Evolutionary conservation across 305 asterid genomes (phyloP).

Genomic region (Withania somnifera): DNA sequence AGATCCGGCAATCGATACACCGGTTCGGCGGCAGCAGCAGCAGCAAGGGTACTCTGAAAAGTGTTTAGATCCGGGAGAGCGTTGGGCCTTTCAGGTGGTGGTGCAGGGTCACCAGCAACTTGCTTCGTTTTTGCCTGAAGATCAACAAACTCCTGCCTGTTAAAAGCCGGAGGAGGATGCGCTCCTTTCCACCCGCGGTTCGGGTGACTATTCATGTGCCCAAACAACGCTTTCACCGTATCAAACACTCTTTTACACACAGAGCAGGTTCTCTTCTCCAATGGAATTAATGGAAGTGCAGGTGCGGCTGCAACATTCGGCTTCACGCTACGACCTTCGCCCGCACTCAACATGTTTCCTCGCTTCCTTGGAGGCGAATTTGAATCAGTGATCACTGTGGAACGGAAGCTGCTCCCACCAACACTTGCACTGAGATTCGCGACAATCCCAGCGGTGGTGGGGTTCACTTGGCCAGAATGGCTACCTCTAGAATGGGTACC

Average conservation of each 20-base stretch:
- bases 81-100: neutral
- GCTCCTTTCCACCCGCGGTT: neutral
- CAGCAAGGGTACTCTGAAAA: neutral
- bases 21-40: neutral
- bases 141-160: too few relatives aligned
- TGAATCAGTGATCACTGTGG: too few relatives aligned
- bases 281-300: too few relatives aligned
- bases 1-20: neutral
- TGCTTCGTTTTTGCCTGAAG: too few relatives aligned
- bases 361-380: too few relatives aligned
- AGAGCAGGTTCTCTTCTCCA: neutral
- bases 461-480: too few relatives aligned
- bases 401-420: neutral
- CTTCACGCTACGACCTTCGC: too few relatives aligned
- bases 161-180: too few relatives aligned
- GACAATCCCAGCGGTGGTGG: neutral
- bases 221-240: slow-evolving; percentile 19
- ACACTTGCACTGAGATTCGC: neutral
- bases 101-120: too few relatives aligned
- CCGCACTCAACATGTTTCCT: too few relatives aligned
- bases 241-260: slow-evolving; percentile 8
- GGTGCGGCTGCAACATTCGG: too few relatives aligned
- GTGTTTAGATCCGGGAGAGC: neutral
- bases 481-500: neutral
- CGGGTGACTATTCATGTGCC: slow-evolving; percentile 36